These are phyloP conservation scores for Penicillium sp. DNA, from an alignment of 2,329 filamentous ascomycete genomes.

Conservation along the genomic window DNA sequence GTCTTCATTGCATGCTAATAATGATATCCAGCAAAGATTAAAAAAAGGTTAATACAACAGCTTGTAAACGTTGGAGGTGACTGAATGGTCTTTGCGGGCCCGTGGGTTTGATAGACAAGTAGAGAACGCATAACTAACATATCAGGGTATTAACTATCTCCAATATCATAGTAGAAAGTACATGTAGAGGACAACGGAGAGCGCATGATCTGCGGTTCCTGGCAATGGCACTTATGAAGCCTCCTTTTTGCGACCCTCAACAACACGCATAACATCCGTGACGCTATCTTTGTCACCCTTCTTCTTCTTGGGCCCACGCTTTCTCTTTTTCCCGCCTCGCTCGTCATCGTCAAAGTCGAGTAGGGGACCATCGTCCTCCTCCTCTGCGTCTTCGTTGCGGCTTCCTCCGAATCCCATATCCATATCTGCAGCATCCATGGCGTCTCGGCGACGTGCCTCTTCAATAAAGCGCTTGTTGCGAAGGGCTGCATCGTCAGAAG, in stretches of 20 bases:
- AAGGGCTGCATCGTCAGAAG: slow-evolving; percentile 65
- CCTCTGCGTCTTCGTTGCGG: slow-evolving; percentile 83
- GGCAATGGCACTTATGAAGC: background rate
- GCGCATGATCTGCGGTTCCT: background rate
- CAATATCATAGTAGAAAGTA: background rate
- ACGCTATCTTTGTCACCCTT: slow-evolving; percentile 64
- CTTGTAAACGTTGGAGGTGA: background rate
- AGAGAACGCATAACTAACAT: background rate
- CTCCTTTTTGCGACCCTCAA: slow-evolving; percentile 62
- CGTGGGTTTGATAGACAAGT: background rate
- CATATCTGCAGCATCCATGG: slow-evolving; percentile 84
- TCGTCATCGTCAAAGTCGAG: slow-evolving; percentile 48
- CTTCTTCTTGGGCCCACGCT: slow-evolving; percentile 56
- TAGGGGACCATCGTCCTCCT: slow-evolving; percentile 65
- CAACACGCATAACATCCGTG: slow-evolving; percentile 74
- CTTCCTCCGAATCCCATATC: slow-evolving; percentile 93
- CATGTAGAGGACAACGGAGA: background rate
- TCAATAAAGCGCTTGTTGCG: slow-evolving; percentile 73
- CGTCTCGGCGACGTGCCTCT: slow-evolving; percentile 55
- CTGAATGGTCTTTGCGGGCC: background rate
- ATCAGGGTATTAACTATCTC: background rate
- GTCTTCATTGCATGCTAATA: background rate
- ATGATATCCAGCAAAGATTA: background rate
- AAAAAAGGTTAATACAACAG: background rate
- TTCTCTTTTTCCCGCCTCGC: slow-evolving; percentile 44